A percentile compares a stretch with the other conserved stretches of the same genome.
phyloP scores from a whole-genome alignment of 805 yeast genomes.

The Teunomyces atbi region DNA sequence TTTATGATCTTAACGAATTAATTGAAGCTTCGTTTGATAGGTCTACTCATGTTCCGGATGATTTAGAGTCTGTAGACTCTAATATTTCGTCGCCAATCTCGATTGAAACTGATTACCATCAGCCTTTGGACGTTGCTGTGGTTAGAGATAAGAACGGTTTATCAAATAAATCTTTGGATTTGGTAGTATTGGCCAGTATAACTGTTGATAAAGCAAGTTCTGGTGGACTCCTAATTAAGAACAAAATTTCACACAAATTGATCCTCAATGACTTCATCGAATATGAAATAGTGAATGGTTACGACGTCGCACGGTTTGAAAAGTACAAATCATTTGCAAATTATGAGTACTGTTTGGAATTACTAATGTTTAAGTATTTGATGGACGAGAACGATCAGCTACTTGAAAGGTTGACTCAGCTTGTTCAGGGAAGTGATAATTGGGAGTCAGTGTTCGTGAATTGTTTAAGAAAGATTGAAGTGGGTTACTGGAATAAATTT shows the following conservation, averaged over 20 bases:
- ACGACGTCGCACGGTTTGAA: not conserved
- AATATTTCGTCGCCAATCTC: slow-evolving; percentile 22
- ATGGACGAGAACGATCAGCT: slow-evolving; percentile 21
- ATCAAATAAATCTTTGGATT: slow-evolving; percentile 30
- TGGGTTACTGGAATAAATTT: slow-evolving; percentile 52
- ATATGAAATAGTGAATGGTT: slow-evolving; percentile 33
- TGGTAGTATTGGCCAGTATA: slow-evolving; percentile 43
- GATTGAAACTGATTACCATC: slow-evolving; percentile 24
- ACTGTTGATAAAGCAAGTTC: slow-evolving; percentile 19
- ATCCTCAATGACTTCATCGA: slow-evolving; percentile 48
- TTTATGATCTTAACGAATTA: slow-evolving; percentile 25
- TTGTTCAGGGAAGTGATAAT: slow-evolving; percentile 29
- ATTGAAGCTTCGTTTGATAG: slow-evolving; percentile 21
- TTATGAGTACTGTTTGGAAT: slow-evolving; percentile 50
- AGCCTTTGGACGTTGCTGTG: slow-evolving; percentile 22
- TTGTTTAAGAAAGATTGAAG: slow-evolving; percentile 60
- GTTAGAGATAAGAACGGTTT: slow-evolving; percentile 2
- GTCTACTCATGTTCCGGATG: slow-evolving; percentile 13
- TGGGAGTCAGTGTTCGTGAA: slow-evolving; percentile 45
- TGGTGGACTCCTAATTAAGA: slow-evolving; percentile 29
- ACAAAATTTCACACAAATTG: slow-evolving; percentile 38
- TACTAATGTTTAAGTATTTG: slow-evolving; percentile 44
- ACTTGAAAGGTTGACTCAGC: slow-evolving; percentile 25
- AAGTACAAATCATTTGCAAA: slow-evolving; percentile 17
- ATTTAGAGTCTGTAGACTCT: slow-evolving; percentile 13